Conservation (phyloP, 2,329 filamentous ascomycete genomes). For the Nemania sp. region DNA sequence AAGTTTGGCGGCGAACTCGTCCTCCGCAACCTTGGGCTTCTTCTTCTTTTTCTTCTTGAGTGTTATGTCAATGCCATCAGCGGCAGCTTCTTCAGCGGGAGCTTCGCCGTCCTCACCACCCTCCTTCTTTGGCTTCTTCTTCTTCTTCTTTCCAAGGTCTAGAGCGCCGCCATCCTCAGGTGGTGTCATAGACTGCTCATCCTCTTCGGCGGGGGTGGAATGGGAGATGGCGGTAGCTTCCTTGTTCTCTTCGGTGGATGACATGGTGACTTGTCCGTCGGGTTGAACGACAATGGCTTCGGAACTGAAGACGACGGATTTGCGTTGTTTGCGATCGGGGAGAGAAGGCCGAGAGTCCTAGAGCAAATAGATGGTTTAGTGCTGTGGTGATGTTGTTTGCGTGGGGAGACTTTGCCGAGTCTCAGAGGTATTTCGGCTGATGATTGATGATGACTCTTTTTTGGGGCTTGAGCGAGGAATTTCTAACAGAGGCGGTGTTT, state of each 20-base stretch:
- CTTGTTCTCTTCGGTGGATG: constrained; percentile 80
- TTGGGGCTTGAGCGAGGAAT: constrained; percentile 36
- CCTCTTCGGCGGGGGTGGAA: constrained; percentile 52
- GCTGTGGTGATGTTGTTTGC: too few relatives aligned
- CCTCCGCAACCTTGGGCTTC: constrained; percentile 57
- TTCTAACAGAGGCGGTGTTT: constrained; percentile 34
- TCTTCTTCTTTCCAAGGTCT: constrained; percentile 79
- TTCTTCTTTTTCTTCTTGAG: constrained; percentile 86
- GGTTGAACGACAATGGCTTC: constrained; percentile 88
- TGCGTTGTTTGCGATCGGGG: constrained; percentile 79
- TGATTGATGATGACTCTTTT: constrained; percentile 42
- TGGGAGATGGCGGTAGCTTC: constrained; percentile 81
- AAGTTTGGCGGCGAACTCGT: constrained; percentile 68
- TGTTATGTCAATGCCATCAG: constrained; percentile 71
- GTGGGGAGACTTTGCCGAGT: constrained; percentile 4
- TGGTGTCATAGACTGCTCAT: constrained; percentile 50
- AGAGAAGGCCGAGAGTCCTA: constrained; percentile 47
- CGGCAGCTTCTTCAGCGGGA: constrained; percentile 67
- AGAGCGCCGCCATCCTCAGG: constrained; percentile 68
- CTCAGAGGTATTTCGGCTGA: constrained; percentile 13
- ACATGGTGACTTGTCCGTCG: constrained; percentile 85
- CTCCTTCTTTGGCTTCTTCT: constrained; percentile 65
- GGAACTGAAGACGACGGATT: constrained; percentile 94
- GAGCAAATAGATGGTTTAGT: constrained; percentile 20
- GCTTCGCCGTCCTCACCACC: constrained; percentile 62